Base-by-base conservation (phyloP, 2,329 filamentous ascomycete species). In the Botrytis porri region DNA sequence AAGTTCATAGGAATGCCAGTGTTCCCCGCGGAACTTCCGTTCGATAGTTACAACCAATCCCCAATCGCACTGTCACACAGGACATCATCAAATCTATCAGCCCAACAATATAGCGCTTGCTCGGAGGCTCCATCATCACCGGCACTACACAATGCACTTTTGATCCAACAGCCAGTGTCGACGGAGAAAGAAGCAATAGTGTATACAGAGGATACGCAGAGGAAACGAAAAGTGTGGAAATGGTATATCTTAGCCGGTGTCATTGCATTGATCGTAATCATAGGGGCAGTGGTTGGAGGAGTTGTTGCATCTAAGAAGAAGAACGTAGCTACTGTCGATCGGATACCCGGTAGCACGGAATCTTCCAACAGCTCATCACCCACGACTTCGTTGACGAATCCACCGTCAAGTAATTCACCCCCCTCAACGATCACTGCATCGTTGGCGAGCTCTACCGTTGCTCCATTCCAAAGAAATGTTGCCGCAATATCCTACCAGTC, bases 401-500 rank as follows among this genome's bases (percentile, higher is more conserved):
- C 48, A 7, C 6, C 25, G 18, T 25, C 41, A n/a, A 48, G 41
- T 20, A 32, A 45, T n/a, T 48, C 41, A n/a, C 43, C 63, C 29
- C 48, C 63, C 3, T 45, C 41, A 14, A 63, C 64, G 16, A 51
- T 16, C 32, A 51, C 35, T 8, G 43, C 35, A 32, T 59, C 69
- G 9, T 32, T 48, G 16, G 41, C 45, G 35, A 43, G 37, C 32
- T 71, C 69, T 61, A 63, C 51, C 37, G 18, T 59, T 48, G 45
- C 64, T n/a, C 57, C 54, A 22, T 54, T 69, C 16, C 35, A 43
- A 51, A 70, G 70, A 45, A 75, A 73, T 61, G 45, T 76, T 69
- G 75, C 75, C 4, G 74, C 75, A 5, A 37, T 75, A 18, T 73
- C 75, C 45, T 76, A 72, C 61, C 10, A 41, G 20, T 64, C 54